These are phyloP conservation scores for Nadsonia starkeyi-henricii DNA, from an alignment of 1,139 yeast genomes.

Conservation along the genomic window DNA sequence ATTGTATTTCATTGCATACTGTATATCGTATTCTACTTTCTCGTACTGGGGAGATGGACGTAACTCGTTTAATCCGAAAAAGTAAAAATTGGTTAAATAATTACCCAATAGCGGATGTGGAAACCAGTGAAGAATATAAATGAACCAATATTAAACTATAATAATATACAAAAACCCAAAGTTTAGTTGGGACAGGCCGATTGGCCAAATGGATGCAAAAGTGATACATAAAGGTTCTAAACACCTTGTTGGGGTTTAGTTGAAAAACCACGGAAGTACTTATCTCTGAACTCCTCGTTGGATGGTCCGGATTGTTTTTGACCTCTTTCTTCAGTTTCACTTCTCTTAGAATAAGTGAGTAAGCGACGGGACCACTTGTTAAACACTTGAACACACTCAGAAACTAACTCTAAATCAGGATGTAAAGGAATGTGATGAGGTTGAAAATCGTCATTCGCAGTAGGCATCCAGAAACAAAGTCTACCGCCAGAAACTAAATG, in stretches of 20 bases:
- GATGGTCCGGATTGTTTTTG: slow-evolving; percentile 31
- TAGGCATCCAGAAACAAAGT: slow-evolving; percentile 95
- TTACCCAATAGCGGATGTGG: no score
- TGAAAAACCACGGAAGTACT: slow-evolving; percentile 58
- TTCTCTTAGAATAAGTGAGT: neutral
- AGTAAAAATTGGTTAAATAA: no score
- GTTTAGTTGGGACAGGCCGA: no score
- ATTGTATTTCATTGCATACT: no score
- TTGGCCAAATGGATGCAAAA: no score
- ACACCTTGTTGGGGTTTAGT: neutral
- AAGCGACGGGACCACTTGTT: slow-evolving; percentile 35
- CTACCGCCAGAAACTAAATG: slow-evolving; percentile 66
- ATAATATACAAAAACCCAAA: no score
- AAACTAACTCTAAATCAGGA: slow-evolving; percentile 50
- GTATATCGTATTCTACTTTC: no score
- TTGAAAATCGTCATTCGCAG: slow-evolving; percentile 73
- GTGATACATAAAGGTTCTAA: neutral
- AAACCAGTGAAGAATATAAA: no score
- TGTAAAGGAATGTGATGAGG: slow-evolving; percentile 70
- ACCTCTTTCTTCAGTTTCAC: slow-evolving; percentile 37
- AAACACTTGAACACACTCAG: slow-evolving; percentile 75
- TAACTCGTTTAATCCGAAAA: no score
- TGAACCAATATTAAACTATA: no score
- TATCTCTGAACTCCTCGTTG: slow-evolving; percentile 53
- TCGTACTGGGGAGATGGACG: no score